Conservation (phyloP, 371 early-diverging fungal genomes). For the Zancudomyces culisetae region DNA sequence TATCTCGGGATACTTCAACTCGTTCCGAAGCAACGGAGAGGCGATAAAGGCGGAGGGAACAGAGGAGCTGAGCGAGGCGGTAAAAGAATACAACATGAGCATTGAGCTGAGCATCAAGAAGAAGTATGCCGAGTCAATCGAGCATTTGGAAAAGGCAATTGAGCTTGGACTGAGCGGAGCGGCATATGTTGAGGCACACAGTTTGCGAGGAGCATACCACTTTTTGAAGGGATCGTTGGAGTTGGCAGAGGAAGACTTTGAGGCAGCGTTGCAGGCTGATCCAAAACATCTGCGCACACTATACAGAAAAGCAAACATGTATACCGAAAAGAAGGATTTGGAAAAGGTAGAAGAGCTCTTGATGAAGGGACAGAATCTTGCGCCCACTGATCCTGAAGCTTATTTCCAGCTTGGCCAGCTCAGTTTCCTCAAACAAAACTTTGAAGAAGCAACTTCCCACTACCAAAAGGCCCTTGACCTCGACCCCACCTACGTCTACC, state of each 20-base stretch:
- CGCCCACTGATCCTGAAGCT: slow-evolving; percentile 19
- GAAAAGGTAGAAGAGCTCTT: slow-evolving; percentile 13
- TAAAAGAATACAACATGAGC: slow-evolving; percentile 27
- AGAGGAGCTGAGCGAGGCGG: slow-evolving; percentile 13
- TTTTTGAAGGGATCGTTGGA: slow-evolving; percentile 72
- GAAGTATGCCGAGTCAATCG: slow-evolving; percentile 48
- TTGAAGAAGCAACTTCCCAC: slow-evolving; percentile 59
- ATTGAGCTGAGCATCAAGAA: slow-evolving; percentile 28
- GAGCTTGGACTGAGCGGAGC: slow-evolving; percentile 23
- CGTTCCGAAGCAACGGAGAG: slow-evolving; percentile 38
- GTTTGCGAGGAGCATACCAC: slow-evolving; percentile 67
- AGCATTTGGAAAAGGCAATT: slow-evolving; percentile 43
- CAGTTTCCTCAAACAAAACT: slow-evolving; percentile 56
- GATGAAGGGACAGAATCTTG: slow-evolving; percentile 9
- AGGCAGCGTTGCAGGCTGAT: slow-evolving; percentile 59
- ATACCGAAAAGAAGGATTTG: slow-evolving; percentile 47
- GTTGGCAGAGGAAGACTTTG: slow-evolving; percentile 48
- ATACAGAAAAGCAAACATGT: slow-evolving; percentile 74
- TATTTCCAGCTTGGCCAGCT: slow-evolving; percentile 25
- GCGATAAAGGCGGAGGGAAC: slow-evolving; percentile 12
- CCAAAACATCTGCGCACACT: slow-evolving; percentile 60
- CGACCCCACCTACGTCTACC: slow-evolving; percentile 67
- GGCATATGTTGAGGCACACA: slow-evolving; percentile 44
- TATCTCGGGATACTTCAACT: slow-evolving; percentile 74
- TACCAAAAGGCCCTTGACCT: slow-evolving; percentile 63